phyloP scores from a whole-genome alignment of 305 asterid genomes.

The Solanum hybrid region DNA sequence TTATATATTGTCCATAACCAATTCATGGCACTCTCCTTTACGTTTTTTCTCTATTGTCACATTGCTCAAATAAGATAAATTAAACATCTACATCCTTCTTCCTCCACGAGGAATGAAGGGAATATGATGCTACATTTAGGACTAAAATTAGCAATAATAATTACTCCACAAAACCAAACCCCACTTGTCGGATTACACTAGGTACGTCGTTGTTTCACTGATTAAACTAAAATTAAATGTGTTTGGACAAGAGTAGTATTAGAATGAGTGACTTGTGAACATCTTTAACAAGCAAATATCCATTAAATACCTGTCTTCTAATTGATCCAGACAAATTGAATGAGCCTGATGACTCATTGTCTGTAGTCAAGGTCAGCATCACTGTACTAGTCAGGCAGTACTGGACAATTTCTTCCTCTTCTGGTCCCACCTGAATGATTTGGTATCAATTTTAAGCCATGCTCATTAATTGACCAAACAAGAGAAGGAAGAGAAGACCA shows the following conservation, averaged over 20 bases:
- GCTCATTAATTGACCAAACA: not conserved
- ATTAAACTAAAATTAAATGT: not conserved
- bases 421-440: slow-evolving; percentile 55
- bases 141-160: not conserved
- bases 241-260: not conserved
- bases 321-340: slow-evolving; percentile 93
- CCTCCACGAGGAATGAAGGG: not conserved
- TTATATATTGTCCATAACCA: not conserved
- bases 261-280: not conserved
- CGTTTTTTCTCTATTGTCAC: not conserved
- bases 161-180: not conserved
- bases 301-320: slow-evolving; percentile 78
- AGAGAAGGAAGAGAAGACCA: slow-evolving; percentile 3
- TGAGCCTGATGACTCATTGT: slow-evolving; percentile 71
- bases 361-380: slow-evolving; percentile 89
- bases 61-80: not conserved
- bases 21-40: not conserved
- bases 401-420: slow-evolving; percentile 66
- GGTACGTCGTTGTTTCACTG: not conserved
- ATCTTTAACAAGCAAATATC: not conserved
- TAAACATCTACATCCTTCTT: not conserved
- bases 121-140: not conserved
- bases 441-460: not conserved
- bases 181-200: not conserved
- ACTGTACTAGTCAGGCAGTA: slow-evolving; percentile 91